Base-by-base conservation (phyloP, 441 rosid species). In the Pelargonium citronellum region DNA sequence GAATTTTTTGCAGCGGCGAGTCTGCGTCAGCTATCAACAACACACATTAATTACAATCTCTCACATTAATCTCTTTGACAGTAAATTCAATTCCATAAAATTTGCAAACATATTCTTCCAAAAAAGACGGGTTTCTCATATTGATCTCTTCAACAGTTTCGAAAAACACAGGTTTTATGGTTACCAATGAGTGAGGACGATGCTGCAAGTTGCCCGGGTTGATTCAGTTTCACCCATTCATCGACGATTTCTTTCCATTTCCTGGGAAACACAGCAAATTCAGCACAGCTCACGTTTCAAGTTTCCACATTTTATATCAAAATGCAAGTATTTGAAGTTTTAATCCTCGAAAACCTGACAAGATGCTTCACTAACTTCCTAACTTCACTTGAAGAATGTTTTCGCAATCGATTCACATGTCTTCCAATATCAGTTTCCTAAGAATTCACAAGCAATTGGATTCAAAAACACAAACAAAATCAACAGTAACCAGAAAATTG, bases 191-290 rank as follows among this genome's bases (percentile, higher is more conserved):
- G 80, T 71, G 81, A 81, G 27, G 95, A 79, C 69, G 99, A 82
- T 53, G 60, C 17, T 67, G 87, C 90, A 47, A 72, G 80, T 77
- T 88, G 91, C 74, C 89, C 85, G 68, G 93, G 86, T 72, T 87
- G 91, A 84, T 95, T 91, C 80, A 82, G 67, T 76, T 80, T 87
- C 76, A 95, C 96, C 97, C 97, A 91, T 75, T 91, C 97, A 69
- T 95, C 97, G 9, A 91, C 96, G 41, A 81, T 91, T 65, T 86
- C 96, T 69, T 91, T 95, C 99, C 99, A 95, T 79, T 91, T 95
- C 81, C 97, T 94, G 81, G 66, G n/a, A 74, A 37, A 74, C 1
- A 72, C 70, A 53, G 71, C 64, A 64, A 47, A 61, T 1, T 17
- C 47, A 69, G 1, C 15, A n/a, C 58, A 61, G 30, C 47, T 67